phyloP scores from a whole-genome alignment of 116 monocot species.

The Papilionanthe hybrid region DNA sequence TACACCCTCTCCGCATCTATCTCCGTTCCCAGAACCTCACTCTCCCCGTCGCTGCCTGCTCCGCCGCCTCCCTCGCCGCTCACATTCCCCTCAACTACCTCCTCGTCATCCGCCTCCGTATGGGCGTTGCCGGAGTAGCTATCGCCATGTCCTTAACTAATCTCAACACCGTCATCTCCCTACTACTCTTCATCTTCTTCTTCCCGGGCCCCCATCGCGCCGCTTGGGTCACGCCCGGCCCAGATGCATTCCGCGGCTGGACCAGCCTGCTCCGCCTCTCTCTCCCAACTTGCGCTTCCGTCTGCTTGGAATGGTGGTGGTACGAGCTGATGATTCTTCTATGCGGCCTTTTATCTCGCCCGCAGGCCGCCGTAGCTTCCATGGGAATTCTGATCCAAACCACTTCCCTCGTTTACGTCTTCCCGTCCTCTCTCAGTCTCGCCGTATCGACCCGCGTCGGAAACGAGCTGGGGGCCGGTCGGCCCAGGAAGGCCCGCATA shows the following conservation, averaged over 20 bases:
- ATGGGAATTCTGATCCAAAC: conserved; percentile 93
- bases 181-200: conserved; percentile 19
- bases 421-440: conserved; percentile 70
- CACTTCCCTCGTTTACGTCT: conserved; percentile 81
- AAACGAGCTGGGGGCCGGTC: conserved; percentile 63
- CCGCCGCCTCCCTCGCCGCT: conserved; percentile 46
- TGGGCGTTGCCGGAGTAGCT: conserved; percentile 76
- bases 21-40: conserved; percentile 64
- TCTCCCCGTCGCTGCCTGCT: conserved; percentile 72
- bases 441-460: conserved; percentile 75
- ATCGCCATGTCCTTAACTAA: conserved; percentile 64
- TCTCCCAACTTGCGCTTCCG: conserved; percentile 66
- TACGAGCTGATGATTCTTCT: conserved; percentile 87
- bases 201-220: conserved; percentile 30
- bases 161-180: conserved; percentile 44
- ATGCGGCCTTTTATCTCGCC: conserved; percentile 60
- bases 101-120: conserved; percentile 48
- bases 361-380: conserved; percentile 66
- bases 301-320: conserved; percentile 99
- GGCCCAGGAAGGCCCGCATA: conserved; percentile 42
- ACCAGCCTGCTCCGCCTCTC: conserved; percentile 54
- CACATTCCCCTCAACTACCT: conserved; percentile 81
- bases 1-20: conserved; percentile 77
- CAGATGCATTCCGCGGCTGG: conserved; percentile 68
- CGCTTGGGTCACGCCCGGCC: conserved; percentile 52